Base-by-base conservation (phyloP, 2,329 filamentous ascomycete genomes). In the Apiospora malaysiana region DNA sequence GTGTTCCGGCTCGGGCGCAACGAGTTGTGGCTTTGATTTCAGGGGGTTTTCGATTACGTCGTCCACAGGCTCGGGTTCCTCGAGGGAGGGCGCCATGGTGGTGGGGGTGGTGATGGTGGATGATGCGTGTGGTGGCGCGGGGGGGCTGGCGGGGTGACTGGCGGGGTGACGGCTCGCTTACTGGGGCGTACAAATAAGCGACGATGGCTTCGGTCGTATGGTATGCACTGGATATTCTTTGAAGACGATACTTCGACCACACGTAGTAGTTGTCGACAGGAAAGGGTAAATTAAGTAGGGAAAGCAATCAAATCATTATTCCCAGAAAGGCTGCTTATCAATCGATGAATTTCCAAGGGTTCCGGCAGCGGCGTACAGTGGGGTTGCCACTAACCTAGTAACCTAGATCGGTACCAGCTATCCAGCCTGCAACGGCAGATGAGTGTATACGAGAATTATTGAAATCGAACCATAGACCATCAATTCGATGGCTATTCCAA, bases 1-100 rank as follows among this genome's bases (percentile, higher is more conserved):
- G 85, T 98, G 95, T 82, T 98, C 94, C 84, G 95, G 95, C 80
- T 98, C 95, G 51, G 96, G 95, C 25, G 96, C 96, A 74, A 98
- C 93, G 69, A 99, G 92, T 74, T 94, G 88, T 1, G 95, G 94
- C 68, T 93, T 91, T 70, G 89, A 86, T 81, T 94, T 94, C 70
- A 95, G 85, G 9, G 93, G 92, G 78, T 93, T 92, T 75, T 90
- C 85, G 75, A 97, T 85, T 73, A 94, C 92, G 71, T 94, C 91
- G 73, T 91, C 86, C 68, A 91, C 86, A 49, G 87, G 80, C 69
- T 88, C 87, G 68, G 92, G 88, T 77, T 92, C 90, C 83, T 97
- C 92, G 63, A 97, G 85, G 32, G 92, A 94, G 23, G 94, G 94
- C 69, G 94, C 91, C 94, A 97, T 97, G 63, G 70, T 78, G 71